Evolutionary conservation across 768 basidiomycete genomes (phyloP), one percentile per base, ranked within the genome.

Genomic region (Saitozyma podzolica): DNA sequence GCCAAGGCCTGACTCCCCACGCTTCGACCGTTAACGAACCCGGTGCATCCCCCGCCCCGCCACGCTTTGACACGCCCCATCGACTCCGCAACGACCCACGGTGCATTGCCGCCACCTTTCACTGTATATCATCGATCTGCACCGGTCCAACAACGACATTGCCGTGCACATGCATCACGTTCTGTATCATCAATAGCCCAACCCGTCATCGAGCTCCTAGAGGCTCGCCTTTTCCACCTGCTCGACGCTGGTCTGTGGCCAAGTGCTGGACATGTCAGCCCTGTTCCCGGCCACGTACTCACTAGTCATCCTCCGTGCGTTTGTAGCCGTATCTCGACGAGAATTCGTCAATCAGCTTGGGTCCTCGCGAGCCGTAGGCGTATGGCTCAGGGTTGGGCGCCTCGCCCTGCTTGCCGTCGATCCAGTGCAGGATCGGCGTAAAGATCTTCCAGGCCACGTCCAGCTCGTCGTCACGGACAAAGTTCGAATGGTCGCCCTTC

Each of bases 401-500:
- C 47, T 82, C 81, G 5, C 88, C 89, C 50, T 81, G 77, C 80
- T 83, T 83, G 10, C 91, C 90, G 13, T 96, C 94, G 78, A 95
- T 95, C 92, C 92, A 94, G 82, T 94, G 93, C 68, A 96, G 80
- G 78, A 95, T 89, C 19, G 79, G 78, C 17, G 79, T 80, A 69
- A 80, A 80, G 78, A 79, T 79, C 88, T 95, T 96, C 95, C 95
- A 99, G 2, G 95, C 96, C 56, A 89, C 88, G 74, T 97, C 95
- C 70, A 99, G 84, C 81, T 99, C 95, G 80, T 99, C 95, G 78
- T 97, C 86, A 65, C 95, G 87, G 61, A 99, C 95, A 83, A 99
- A 99, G 83, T 99, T 99, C 37, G 92, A 95, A 81, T 97, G 94
- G 75, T 99, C 95, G n/a, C 95, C 95, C 78, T 88, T 90, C 80